Conservation (phyloP, 768 basidiomycete species). For the Suillus sp. region DNA sequence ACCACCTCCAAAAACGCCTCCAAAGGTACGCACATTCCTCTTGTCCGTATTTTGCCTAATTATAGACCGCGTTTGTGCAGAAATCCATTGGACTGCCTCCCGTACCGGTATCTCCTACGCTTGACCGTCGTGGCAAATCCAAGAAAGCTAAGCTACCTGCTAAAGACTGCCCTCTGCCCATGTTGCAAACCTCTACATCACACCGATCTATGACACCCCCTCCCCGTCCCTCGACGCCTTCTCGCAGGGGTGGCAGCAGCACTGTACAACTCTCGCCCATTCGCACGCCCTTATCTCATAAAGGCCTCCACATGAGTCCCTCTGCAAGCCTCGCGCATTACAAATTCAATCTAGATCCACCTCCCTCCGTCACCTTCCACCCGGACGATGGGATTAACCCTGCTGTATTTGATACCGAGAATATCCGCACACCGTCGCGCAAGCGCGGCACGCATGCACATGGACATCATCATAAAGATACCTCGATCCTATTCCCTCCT, state of each 20-base stretch:
- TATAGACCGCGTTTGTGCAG: constrained; percentile 24
- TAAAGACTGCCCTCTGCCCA: constrained; percentile 23
- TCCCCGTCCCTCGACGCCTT: constrained; percentile 41
- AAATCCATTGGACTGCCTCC: constrained; percentile 42
- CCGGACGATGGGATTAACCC: constrained; percentile 37
- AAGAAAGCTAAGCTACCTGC: constrained; percentile 21
- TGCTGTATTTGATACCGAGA: constrained; percentile 37
- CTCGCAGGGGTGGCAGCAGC: constrained; percentile 26
- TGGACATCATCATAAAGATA: constrained; percentile 18
- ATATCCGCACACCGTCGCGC: constrained; percentile 48
- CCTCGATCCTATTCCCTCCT: constrained; percentile 32
- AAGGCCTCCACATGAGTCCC: constrained; percentile 71
- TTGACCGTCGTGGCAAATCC: constrained; percentile 37
- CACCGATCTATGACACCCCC: constrained; percentile 39
- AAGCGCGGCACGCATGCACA: constrained; percentile 37
- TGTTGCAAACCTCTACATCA: constrained; percentile 26
- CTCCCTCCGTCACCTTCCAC: constrained; percentile 40
- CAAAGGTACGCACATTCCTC: constrained; percentile 23
- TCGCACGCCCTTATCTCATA: constrained; percentile 70
- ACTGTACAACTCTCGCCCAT: constrained; percentile 54
- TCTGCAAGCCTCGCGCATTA: constrained; percentile 66
- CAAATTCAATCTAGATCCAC: constrained; percentile 69
- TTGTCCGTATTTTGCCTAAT: not conserved
- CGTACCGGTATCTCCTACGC: constrained; percentile 50
- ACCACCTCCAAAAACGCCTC: constrained; percentile 29